Evolutionary conservation across 2,329 filamentous ascomycete species (phyloP), one percentile per base, ranked within the genome.

Genomic region (Fusarium subglutinans): DNA sequence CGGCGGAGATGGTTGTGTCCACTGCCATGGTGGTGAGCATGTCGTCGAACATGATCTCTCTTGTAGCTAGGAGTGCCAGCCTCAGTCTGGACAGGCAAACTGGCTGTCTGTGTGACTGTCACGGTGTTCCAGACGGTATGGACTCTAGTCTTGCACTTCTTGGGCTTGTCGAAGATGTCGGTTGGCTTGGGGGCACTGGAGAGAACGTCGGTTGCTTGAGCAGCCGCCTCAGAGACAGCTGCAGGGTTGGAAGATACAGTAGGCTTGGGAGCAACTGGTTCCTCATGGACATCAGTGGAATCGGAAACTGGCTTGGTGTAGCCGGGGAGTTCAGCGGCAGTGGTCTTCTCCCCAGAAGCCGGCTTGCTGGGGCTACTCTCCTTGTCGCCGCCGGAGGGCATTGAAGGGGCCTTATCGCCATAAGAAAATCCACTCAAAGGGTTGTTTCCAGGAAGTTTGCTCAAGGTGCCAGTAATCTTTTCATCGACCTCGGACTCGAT

Each of bases 361-460:
- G 67, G 44, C 37, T 76, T 50, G 57, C 61, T 70, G 12, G 68
- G 66, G 41, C 24, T 45, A 57, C 40, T 45, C 43, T 54, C 56
- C 18, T 58, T 59, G 37, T 73, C 72, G 30, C 55, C 64, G n/a
- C 44, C 57, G n/a, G 63, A 66, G 37, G 74, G 64, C 30, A 50
- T 54, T 22, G 56, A 60, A 30, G 56, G 55, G 30, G 33, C 44
- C 12, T 66, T 63, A 26, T 74, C 79, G 64, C 87, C 87, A 64
- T 84, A 84, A 35, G 80, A 76, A 84, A 86, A 91, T 51, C 87
- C 86, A 43, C 84, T 83, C n/a, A 90, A 78, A 8, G 85, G 84
- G 81, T 89, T 88, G 80, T 86, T 83, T 35, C 90, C 89, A 5
- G 90, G 89, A 22, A 92, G 86, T 22, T 80, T 79, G 22, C 79